phyloP scores from a whole-genome alignment of 768 basidiomycete species.

The Kwoniella heveanensis region DNA sequence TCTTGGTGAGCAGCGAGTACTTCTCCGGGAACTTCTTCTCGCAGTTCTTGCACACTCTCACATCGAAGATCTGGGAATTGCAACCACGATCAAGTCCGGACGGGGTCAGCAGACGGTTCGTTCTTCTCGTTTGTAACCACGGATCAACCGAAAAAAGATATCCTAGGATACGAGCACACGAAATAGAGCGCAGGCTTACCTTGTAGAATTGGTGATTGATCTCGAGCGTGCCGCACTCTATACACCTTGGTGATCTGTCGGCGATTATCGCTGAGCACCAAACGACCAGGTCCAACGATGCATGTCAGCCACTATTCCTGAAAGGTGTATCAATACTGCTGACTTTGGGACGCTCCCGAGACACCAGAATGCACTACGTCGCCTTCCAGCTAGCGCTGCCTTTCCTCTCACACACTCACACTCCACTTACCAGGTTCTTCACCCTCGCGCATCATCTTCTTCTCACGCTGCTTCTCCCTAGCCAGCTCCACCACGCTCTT shows the following conservation, averaged over 20 bases:
- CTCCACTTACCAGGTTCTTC: constrained; percentile 53
- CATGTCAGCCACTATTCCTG: background rate
- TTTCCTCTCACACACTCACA: no score
- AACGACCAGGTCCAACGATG: background rate
- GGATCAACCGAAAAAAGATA: no score
- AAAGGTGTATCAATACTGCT: no score
- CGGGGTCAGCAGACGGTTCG: no score
- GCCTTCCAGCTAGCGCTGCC: no score
- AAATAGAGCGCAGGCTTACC: constrained; percentile 31
- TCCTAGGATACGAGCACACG: no score
- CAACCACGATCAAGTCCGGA: no score
- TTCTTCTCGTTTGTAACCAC: no score
- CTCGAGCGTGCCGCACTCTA: constrained; percentile 82
- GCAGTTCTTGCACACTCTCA: constrained; percentile 83
- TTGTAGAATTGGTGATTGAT: constrained; percentile 80
- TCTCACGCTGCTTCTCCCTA: constrained; percentile 79
- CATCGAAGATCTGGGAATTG: constrained; percentile 70
- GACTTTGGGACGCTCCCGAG: no score
- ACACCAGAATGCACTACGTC: no score
- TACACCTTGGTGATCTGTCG: constrained; percentile 76
- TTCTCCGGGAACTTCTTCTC: constrained; percentile 87
- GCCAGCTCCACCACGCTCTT: constrained; percentile 72
- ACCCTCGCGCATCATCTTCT: constrained; percentile 67
- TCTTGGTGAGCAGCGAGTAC: constrained; percentile 94
- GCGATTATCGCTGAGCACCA: constrained; percentile 71